Evolutionary conservation across 163 green algal genomes (phyloP), one percentile per base, ranked within the genome.

Genomic region (Chloroidium sp.): DNA sequence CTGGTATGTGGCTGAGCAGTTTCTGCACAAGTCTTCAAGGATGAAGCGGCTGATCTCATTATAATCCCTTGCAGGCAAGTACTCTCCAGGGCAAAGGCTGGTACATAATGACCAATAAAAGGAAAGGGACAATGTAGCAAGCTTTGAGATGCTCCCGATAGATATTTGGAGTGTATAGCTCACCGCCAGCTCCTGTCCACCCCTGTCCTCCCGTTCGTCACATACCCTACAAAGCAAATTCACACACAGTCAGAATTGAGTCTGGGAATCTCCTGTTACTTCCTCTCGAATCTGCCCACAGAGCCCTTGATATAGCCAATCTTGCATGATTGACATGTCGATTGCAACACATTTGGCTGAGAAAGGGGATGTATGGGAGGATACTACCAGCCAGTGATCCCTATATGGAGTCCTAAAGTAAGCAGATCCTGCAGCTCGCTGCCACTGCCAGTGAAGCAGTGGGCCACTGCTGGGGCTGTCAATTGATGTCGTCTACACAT

Each of bases 391-490:
- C 92, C 92, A 3, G 92, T 94, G 77, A 96, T 92, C 62, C 91
- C 91, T 10, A 96, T 92, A 79, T 90, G 85, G 6, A 91, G 81
- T 0, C 89, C 92, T 75, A 93, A 59, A 0, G 69, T 84, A 57
- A 95, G 69, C 6, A 88, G 86, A 2, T 58, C 4, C 60, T 88
- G 60, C 75, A 94, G 84, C 84, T 95, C 92, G 14, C 86, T 77
- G 0, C 67, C n/a, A 4, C 59, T 89, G 75, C 91, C 91, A 0
- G 91, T 95, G 87, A 95, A 96, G 88, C 92, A 96, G 80, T 96
- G 92, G 59, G 92, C 84, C 2, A 96, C 88, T 2, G 84, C 92
- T 1, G 87, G 86, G 58, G 86, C 86, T 0, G 64, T 74, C n/a
- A 84, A 79, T 59, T 75, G 59, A 13, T 93, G 83, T 77, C 83